Evolutionary conservation across 352 stramenopile species (phyloP).

Genomic region (Phytophthora uliginosa): DNA sequence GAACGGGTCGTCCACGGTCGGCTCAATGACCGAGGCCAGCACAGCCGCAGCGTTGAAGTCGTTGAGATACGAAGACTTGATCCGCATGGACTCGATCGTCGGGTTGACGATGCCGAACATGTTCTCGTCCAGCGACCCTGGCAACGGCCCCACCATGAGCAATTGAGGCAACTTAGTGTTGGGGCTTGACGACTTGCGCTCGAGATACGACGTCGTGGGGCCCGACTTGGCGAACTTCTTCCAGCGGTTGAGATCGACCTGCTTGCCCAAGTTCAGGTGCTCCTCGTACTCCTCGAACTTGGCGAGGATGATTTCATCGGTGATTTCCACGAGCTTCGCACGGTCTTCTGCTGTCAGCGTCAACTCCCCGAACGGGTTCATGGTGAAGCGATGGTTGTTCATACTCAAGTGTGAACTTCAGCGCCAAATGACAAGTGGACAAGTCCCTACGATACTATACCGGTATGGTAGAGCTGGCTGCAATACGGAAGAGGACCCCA

Average conservation of each 20-base stretch:
- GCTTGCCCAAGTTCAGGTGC: conserved; percentile 14
- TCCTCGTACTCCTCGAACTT: conserved; percentile 28
- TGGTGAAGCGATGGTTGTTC: conserved; percentile 23
- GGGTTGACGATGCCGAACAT: conserved; percentile 49
- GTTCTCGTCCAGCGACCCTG: conserved; percentile 41
- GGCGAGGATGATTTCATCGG: conserved; percentile 7
- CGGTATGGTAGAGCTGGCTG: background rate
- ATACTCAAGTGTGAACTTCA: conserved; percentile 7
- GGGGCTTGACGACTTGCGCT: conserved; percentile 17
- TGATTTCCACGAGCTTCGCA: conserved; percentile 18
- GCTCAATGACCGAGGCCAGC: conserved; percentile 45
- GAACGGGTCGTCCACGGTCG: conserved; percentile 56
- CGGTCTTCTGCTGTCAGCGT: conserved; percentile 13
- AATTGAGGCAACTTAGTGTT: conserved; percentile 21
- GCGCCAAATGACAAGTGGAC: background rate
- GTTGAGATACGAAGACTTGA: conserved; percentile 28
- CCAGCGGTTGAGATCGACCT: conserved; percentile 17
- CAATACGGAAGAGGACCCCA: background rate
- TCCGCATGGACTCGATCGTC: conserved; percentile 34
- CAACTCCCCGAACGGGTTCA: conserved; percentile 24
- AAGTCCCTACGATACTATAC: too few species aligned
- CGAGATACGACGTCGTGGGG: conserved; percentile 12
- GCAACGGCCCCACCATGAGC: conserved; percentile 37
- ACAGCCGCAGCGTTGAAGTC: conserved; percentile 45
- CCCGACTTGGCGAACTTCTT: conserved; percentile 24